Evolutionary conservation across 1,139 yeast species (phyloP), one percentile per base, ranked within the genome.

Genomic region (Diutina scorzettiae): DNA sequence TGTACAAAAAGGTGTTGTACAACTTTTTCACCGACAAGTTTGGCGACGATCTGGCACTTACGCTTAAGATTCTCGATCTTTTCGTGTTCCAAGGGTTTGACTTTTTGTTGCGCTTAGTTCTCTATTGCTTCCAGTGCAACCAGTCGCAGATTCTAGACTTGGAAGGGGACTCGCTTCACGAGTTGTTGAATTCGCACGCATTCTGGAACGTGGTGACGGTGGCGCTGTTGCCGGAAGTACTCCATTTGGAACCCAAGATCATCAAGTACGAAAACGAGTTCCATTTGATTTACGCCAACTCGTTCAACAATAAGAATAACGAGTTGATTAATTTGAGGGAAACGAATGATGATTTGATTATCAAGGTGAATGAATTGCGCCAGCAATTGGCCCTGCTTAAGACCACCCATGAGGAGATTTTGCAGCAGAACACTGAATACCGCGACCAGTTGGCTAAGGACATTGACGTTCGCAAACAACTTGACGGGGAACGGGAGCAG

Each of bases 221-320:
- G 1, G 49, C 47, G 3, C 48, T 61, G 1, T 46, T 64, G 24
- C 40, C 48, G 11, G 48, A 49, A 21, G 41, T 44, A 21, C 16
- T 41, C 16, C 23, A 39, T 37, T 42, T 45, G 16, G 56, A 60
- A 42, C 65, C 68, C 1, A 46, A 57, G 11, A 49, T 69, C 11
- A 59, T 69, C 47, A 63, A 60, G 47, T 69, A 63, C 48, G 75
- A 69, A 47, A 69, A 69, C 48, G 73, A 69, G 47, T 68, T 56
- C 49, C 66, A 66, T 43, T 54, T 69, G 44, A 58, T 66, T 25
- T 62, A 63, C 46, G 65, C 69, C 31, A 68, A 66, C 50, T 61
- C 70, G 1, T 51, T 68, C 43, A 65, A 58, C 45, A 60, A 61
- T 44, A 67, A 64, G 47, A 57, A 59, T 42, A 62, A 62, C 46